Evolutionary conservation across 441 rosid genomes (phyloP).

Genomic region (Dalechampia spathulata): DNA sequence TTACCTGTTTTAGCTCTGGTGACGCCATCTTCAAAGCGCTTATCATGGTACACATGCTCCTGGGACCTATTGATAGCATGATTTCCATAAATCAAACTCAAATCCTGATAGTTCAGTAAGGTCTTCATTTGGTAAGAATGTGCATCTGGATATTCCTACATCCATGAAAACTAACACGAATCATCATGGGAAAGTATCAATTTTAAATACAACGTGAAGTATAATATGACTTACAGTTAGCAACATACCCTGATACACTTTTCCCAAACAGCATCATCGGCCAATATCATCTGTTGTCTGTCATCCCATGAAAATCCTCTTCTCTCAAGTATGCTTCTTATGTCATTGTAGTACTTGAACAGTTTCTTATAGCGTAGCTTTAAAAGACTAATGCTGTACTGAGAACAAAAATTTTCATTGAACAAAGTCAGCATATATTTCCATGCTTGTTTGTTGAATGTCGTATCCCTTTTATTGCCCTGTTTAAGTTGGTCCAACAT

Average conservation of each 20-base stretch:
- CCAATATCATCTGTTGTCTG: constrained; percentile 26
- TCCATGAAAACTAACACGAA: constrained; percentile 7
- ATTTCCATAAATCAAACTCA: constrained; percentile 33
- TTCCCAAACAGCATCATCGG: constrained; percentile 39
- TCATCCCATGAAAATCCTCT: constrained; percentile 50
- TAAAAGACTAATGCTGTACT: constrained; percentile 24
- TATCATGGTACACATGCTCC: constrained; percentile 15
- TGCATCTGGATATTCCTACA: constrained; percentile 38
- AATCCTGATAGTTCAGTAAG: constrained; percentile 34
- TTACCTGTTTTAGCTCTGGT: constrained; percentile 22
- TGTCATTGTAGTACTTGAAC: constrained; percentile 28
- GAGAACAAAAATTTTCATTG: constrained; percentile 32
- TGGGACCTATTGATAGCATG: constrained; percentile 20
- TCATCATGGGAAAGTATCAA: constrained; percentile 6
- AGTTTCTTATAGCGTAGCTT: constrained; percentile 30
- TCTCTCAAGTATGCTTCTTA: constrained; percentile 31
- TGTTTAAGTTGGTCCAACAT: constrained; percentile 36
- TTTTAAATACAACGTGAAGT: neutral
- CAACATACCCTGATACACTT: constrained; percentile 30
- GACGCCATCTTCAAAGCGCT: constrained; percentile 17
- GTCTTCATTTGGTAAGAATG: constrained; percentile 27
- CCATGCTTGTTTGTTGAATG: constrained; percentile 42
- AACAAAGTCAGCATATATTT: constrained; percentile 35
- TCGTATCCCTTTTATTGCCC: constrained; percentile 25
- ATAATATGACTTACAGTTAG: constrained; percentile 5